phyloP scores from a whole-genome alignment of 768 basidiomycete species.

The Hebeloma cylindrosporum region DNA sequence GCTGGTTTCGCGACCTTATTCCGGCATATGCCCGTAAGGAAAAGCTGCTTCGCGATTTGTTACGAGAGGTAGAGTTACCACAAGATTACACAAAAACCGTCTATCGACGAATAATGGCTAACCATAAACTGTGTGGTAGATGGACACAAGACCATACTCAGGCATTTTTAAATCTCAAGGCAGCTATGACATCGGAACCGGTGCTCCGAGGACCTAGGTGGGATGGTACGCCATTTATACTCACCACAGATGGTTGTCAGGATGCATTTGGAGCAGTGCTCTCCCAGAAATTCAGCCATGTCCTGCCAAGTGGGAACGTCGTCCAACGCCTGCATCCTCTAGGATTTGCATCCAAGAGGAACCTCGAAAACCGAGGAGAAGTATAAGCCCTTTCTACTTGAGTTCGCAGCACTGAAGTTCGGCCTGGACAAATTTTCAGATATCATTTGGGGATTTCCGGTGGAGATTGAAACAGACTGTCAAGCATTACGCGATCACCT shows the following conservation, averaged over 20 bases:
- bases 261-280: conserved; percentile 33
- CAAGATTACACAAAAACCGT: no score
- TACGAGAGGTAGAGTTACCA: not conserved
- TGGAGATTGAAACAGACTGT: conserved; percentile 38
- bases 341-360: conserved; percentile 33
- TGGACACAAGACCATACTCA: conserved; percentile 18
- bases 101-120: conserved; percentile 25
- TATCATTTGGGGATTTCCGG: conserved; percentile 27
- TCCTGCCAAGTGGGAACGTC: conserved; percentile 21
- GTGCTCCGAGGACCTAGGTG: conserved; percentile 28
- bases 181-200: conserved; percentile 28
- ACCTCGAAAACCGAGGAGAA: conserved; percentile 29
- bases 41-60: conserved; percentile 17
- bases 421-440: conserved; percentile 31
- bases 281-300: conserved; percentile 22
- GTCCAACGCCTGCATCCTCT: conserved; percentile 24
- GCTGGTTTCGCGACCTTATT: conserved; percentile 5
- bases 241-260: conserved; percentile 37
- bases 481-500: conserved; percentile 33
- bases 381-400: conserved; percentile 34
- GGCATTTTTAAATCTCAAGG: conserved; percentile 31
- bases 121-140: conserved; percentile 1
- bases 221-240: conserved; percentile 34
- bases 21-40: conserved; percentile 1
- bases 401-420: conserved; percentile 39